These are phyloP conservation scores for Vigna radiata DNA, from an alignment of 306 rosid species.

Conservation along the genomic window DNA sequence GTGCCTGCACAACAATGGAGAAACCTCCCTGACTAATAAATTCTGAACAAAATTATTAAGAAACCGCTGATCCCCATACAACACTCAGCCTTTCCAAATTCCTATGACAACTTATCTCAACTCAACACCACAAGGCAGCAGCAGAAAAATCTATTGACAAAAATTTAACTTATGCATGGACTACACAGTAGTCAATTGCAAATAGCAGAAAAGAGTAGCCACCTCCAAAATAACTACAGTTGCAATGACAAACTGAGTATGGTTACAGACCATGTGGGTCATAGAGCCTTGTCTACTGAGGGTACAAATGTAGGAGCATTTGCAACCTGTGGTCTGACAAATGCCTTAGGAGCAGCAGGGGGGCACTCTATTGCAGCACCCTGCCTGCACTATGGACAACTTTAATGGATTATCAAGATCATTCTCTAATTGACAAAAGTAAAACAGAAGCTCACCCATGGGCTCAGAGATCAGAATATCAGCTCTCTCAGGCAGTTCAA, in stretches of 20 bases:
- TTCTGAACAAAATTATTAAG: background rate
- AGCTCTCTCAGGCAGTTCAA: conserved; percentile 89
- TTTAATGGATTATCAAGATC: conserved; percentile 10
- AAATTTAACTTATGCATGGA: conserved; percentile 4
- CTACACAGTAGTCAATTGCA: background rate
- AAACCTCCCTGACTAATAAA: conserved; percentile 10
- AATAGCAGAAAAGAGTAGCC: no score
- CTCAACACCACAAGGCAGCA: background rate
- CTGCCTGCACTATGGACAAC: background rate
- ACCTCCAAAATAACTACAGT: no score
- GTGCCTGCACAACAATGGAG: conserved; percentile 59
- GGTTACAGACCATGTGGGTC: no score
- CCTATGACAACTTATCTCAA: background rate
- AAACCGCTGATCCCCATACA: conserved; percentile 16
- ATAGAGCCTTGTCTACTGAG: no score
- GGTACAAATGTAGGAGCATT: no score
- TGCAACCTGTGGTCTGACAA: no score
- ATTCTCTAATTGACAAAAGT: conserved; percentile 26
- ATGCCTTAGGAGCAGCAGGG: no score
- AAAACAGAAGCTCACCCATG: conserved; percentile 65
- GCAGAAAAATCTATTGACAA: background rate
- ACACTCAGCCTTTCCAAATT: conserved; percentile 9
- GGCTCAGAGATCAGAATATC: conserved; percentile 91
- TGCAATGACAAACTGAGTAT: no score
- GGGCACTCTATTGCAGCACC: no score